Conservation (phyloP, 139 green algal species). For the Coelastrella sp. region DNA sequence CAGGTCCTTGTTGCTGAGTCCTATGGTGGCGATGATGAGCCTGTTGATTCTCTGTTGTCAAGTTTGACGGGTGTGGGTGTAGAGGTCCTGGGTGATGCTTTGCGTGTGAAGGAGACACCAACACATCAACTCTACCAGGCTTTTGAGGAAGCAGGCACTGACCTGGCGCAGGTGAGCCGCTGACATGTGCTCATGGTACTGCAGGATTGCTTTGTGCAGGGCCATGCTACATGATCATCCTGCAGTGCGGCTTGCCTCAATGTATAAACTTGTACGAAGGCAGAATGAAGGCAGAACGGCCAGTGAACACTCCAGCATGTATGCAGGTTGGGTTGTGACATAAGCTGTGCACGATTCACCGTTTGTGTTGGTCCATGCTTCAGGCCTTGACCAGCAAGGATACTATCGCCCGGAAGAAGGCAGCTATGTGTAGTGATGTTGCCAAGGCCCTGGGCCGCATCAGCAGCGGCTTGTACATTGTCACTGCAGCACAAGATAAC, state of each 20-base stretch:
- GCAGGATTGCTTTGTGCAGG: too few species aligned
- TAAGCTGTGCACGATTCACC: too few species aligned
- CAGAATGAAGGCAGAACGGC: too few species aligned
- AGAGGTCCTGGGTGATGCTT: slow-evolving; percentile 65
- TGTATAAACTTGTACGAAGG: too few species aligned
- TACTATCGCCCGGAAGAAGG: slow-evolving; percentile 79
- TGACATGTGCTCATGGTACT: not conserved
- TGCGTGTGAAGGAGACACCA: slow-evolving; percentile 86
- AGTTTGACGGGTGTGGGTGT: slow-evolving; percentile 75
- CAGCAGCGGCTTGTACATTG: slow-evolving; percentile 91
- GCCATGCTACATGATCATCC: too few species aligned
- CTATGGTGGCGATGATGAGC: slow-evolving; percentile 94
- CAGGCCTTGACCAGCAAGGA: slow-evolving; percentile 89
- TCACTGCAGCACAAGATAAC: slow-evolving; percentile 78
- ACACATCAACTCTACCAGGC: slow-evolving; percentile 77
- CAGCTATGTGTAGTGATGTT: slow-evolving; percentile 79
- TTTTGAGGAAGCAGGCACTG: slow-evolving; percentile 95
- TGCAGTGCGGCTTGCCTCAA: too few species aligned
- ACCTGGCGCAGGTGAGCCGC: slow-evolving; percentile 73
- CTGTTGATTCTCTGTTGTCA: slow-evolving; percentile 87
- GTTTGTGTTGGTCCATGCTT: too few species aligned
- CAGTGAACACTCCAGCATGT: too few species aligned
- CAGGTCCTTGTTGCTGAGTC: slow-evolving; percentile 90
- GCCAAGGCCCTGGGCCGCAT: slow-evolving; percentile 72
- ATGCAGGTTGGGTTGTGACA: too few species aligned